Base-by-base conservation (phyloP, 768 basidiomycete genomes). In the Pleurotus eryngii region DNA sequence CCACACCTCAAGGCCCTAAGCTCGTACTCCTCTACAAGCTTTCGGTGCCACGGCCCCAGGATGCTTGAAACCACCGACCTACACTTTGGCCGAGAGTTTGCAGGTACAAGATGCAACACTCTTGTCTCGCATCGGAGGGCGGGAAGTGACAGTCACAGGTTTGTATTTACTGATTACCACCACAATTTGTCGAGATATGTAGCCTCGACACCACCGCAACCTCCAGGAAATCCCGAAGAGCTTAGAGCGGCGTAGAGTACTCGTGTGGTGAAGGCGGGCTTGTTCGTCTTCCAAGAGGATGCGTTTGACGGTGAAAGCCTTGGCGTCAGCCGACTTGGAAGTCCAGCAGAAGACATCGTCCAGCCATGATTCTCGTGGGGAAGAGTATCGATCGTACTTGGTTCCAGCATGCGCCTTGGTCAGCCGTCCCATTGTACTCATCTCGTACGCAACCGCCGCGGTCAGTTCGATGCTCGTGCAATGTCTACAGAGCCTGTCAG, bases 401-500 rank as follows among this genome's bases (percentile, higher is more conserved):
- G 92, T 95, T 95, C 68, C 73, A 80, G 56, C 84, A 83, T 62
- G 83, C 78, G 14, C 83, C 85, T 0, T 96, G 90, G 89, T 86
- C 86, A 0, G 74, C 79, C 12, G 80, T 96, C 57, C 83, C 76
- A 43, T 76, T 74, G 15, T 69, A 49, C 63, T 87, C 57, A 73
- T 63, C 76, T 86, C 55, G 66, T 70, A 58, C 63, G 61, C n/a
- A 67, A 65, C 24, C 79, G 78, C 69, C 64, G 70, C 27, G 76
- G 79, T 40, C 74, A 68, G 39, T 71, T 78, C 60, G 77, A 24
- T 24, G 24, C 24, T 24, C 24, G 24, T 24, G 24, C 24, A 24
- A 24, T 24, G 24, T 5, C 24, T 24, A 24, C 24, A 24, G 24
- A 24, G 24, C 24, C 24, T 24, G 3, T 24, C 24, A 24, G 0